A percentile compares a stretch with the other conserved stretches of the same genome.
phyloP scores from a whole-genome alignment of 371 early-diverging fungal species.

The Nematocida ausubeli region DNA sequence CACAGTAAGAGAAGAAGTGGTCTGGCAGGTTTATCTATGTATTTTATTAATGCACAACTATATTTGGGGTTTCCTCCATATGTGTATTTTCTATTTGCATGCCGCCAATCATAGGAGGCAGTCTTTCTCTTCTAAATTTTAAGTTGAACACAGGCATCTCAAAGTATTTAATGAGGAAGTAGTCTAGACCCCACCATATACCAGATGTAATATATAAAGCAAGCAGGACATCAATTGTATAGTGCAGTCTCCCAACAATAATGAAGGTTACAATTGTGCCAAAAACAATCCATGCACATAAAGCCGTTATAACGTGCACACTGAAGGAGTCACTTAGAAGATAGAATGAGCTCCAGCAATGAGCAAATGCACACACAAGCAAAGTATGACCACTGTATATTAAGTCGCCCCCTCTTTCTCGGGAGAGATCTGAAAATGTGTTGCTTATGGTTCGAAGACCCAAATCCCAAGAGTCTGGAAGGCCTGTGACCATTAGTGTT shows the following conservation, averaged over 20 bases:
- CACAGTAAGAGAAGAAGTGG: too few relatives aligned
- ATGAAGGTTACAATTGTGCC: conserved; percentile 31
- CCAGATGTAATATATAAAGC: conserved; percentile 41
- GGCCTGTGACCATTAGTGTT: conserved; percentile 34
- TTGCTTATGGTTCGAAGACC: conserved; percentile 18
- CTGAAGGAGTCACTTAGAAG: conserved; percentile 28
- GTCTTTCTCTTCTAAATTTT: conserved; percentile 10
- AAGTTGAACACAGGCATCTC: conserved; percentile 28
- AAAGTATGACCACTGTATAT: conserved; percentile 55
- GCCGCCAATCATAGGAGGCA: conserved; percentile 18
- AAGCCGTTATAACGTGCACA: conserved; percentile 17
- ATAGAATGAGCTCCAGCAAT: conserved; percentile 52
- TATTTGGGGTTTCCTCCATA: too few relatives aligned
- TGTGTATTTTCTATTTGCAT: too few relatives aligned
- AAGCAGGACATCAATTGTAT: conserved; percentile 56
- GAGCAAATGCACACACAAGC: conserved; percentile 38
- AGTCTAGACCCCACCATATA: conserved; percentile 52
- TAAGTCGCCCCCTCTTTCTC: conserved; percentile 51
- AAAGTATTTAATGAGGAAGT: conserved; percentile 37
- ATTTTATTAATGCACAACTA: too few relatives aligned
- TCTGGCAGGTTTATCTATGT: too few relatives aligned
- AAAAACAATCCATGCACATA: conserved; percentile 25
- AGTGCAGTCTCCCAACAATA: conserved; percentile 44
- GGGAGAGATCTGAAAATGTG: conserved; percentile 12
- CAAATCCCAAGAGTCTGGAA: conserved; percentile 52